Evolutionary conservation across 1,284 basidiomycete species (phyloP), one percentile per base, ranked within the genome.

Genomic region (Ganoderma resinaceum): DNA sequence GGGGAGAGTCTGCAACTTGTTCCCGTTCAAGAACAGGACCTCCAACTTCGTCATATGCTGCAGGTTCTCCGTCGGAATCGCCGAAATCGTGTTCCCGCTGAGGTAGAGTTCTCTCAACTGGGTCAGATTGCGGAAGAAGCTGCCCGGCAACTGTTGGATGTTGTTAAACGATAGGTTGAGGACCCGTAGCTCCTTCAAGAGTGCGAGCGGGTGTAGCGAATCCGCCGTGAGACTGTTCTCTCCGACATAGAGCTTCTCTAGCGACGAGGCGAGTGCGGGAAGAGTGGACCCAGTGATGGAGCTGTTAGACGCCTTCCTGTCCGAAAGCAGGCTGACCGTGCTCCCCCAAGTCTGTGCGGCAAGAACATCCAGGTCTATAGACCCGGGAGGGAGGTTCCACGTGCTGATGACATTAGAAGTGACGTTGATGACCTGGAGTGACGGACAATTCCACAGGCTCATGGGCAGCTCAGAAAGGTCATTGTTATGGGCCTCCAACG

Each of bases 121-220:
- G 14, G 80, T 79, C 68, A 95, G 86, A 69, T 91, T 91, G 70
- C 87, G 84, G 74, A 99, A 89, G 71, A 95, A 95, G 40, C 86
- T 84, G 0, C 89, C 82, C 0, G 96, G 95, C 52, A 99, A 87
- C 77, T 98, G 96, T 79, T 94, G 93, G 68, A 99, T 94, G 69
- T 96, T 92, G 81, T 99, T 99, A 84, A 98, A 99, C 66, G 95
- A 96, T 40, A 99, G 84, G 75, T 99, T 99, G 66, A 99, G 87
- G 2, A 96, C 90, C 3, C 87, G 86, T 14, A 98, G 86, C 73
- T 93, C 89, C 66, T 88, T 87, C 72, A 99, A 84, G 31, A 94
- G 84, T 71, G 90, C 91, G 38, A 98, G 81, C 0, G 90, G 87
- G 58, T 89, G 89, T 61, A 99, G 88, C 11, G 90, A 86, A 43